phyloP scores from a whole-genome alignment of 208 protist species.

The Kentomonas sorsogonicus region DNA sequence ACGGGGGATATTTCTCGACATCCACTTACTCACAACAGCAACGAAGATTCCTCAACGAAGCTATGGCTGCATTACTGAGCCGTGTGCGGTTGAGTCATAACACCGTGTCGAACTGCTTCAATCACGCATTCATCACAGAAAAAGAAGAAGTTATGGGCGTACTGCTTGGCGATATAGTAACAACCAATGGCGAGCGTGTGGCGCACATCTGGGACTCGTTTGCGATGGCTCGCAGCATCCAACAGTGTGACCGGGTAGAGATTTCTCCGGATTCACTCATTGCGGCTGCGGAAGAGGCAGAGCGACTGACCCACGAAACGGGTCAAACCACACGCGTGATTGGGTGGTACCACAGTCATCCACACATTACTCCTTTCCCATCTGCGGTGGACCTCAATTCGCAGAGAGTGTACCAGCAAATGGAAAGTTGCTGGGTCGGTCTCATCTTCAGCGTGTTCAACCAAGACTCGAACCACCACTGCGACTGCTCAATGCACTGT shows the following conservation, averaged over 20 bases:
- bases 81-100: slow-evolving; percentile 47
- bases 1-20: not conserved
- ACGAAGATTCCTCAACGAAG: no score
- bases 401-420: slow-evolving; percentile 68
- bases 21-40: not conserved
- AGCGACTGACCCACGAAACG: slow-evolving; percentile 25
- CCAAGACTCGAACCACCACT: slow-evolving; percentile 23
- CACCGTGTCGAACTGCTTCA: slow-evolving; percentile 57
- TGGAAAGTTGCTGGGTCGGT: slow-evolving; percentile 77
- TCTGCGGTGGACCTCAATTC: slow-evolving; percentile 69
- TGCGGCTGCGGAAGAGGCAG: slow-evolving; percentile 50
- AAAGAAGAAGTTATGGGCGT: slow-evolving; percentile 83
- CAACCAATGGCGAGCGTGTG: slow-evolving; percentile 8
- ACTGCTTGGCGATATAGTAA: slow-evolving; percentile 48
- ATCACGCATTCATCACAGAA: slow-evolving; percentile 68
- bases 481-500: slow-evolving; percentile 54
- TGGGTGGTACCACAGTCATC: slow-evolving; percentile 90
- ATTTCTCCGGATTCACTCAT: slow-evolving; percentile 45
- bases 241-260: slow-evolving; percentile 75
- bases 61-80: slow-evolving; percentile 23
- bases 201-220: slow-evolving; percentile 49
- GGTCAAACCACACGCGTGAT: slow-evolving; percentile 45
- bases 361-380: slow-evolving; percentile 63
- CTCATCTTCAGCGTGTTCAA: slow-evolving; percentile 85
- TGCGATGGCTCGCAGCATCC: slow-evolving; percentile 56